phyloP scores from a whole-genome alignment of 257 asterid species.

The Petunia axillaris region DNA sequence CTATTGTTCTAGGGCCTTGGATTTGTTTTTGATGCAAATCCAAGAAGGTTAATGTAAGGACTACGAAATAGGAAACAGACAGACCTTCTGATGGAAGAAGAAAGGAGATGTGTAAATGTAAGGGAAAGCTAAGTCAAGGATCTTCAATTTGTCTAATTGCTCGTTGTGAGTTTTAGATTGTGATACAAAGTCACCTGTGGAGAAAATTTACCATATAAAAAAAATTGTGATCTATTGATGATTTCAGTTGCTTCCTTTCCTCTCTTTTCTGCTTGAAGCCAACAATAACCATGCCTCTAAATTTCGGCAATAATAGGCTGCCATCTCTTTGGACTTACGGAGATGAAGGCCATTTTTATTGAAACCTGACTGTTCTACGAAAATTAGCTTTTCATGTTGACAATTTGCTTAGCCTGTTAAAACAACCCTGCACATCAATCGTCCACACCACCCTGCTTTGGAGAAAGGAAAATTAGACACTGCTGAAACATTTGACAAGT shows the following conservation, averaged over 20 bases:
- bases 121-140: not conserved
- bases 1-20: not conserved
- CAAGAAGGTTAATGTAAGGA: not conserved
- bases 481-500: not conserved
- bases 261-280: conserved; percentile 8
- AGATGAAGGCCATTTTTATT: not conserved
- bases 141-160: conserved; percentile 4
- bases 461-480: not conserved
- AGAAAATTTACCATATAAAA: too few species aligned
- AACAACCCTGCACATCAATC: not conserved
- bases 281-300: not conserved
- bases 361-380: not conserved
- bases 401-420: not conserved
- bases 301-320: not conserved
- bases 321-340: not conserved
- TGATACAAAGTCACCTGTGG: not conserved
- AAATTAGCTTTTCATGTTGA: not conserved
- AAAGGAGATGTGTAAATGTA: not conserved
- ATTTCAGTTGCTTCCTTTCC: conserved; percentile 13
- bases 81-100: not conserved
- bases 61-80: not conserved
- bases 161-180: not conserved
- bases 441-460: not conserved
- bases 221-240: not conserved
- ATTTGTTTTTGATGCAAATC: not conserved